phyloP scores from a whole-genome alignment of 257 asterid genomes.

The Galeopsis tetrahit region DNA sequence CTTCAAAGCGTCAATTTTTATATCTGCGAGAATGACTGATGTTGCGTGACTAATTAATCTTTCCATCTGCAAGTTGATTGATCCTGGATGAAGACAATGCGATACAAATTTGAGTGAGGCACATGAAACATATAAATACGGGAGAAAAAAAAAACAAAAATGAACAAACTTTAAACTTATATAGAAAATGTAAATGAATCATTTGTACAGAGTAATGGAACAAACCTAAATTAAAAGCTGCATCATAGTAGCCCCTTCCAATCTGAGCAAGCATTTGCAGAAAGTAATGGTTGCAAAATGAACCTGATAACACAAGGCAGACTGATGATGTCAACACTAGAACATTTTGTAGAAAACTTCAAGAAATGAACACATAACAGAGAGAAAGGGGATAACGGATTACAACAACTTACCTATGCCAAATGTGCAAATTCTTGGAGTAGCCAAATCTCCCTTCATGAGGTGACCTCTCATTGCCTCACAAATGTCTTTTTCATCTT shows the following conservation, averaged over 20 bases:
- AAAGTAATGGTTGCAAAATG: constrained; percentile 86
- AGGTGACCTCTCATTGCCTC: constrained; percentile 49
- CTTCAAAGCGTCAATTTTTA: constrained; percentile 59
- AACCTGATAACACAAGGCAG: constrained; percentile 49
- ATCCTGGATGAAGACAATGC: constrained; percentile 51
- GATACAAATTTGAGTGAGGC: neutral
- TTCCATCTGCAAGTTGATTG: constrained; percentile 61
- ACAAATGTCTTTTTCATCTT: constrained; percentile 79
- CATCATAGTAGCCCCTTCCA: constrained; percentile 81
- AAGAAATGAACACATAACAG: constrained; percentile 14
- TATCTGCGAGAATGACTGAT: constrained; percentile 65
- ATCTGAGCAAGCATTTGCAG: constrained; percentile 88
- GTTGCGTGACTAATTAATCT: constrained; percentile 64
- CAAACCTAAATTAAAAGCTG: constrained; percentile 77
- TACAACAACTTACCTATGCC: constrained; percentile 66
- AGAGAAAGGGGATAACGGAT: constrained; percentile 16
- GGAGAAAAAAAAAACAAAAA: neutral
- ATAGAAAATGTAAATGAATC: constrained; percentile 20
- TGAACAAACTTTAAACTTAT: neutral
- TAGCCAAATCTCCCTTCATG: constrained; percentile 53
- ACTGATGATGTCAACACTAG: constrained; percentile 3
- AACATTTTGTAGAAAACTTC: constrained; percentile 11
- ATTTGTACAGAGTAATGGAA: constrained; percentile 12
- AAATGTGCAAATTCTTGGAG: constrained; percentile 80
- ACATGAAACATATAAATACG: neutral